Evolutionary conservation across 202 grass and related monocot genomes (phyloP).

Genomic region (Carex sylvatica): DNA sequence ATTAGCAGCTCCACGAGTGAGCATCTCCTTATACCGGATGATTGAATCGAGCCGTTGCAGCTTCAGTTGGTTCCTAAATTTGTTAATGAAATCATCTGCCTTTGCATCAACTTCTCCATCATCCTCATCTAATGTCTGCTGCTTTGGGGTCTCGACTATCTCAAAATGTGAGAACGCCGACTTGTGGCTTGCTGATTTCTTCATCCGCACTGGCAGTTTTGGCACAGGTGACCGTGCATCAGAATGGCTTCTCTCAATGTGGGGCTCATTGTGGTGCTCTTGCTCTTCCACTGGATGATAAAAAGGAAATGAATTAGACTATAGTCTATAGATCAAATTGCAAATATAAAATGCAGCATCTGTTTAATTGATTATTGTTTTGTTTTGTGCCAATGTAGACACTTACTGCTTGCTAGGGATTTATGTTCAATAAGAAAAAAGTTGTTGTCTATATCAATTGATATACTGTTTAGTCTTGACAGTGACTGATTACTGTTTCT

Average conservation of each 20-base stretch:
- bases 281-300: not conserved
- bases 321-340: not conserved
- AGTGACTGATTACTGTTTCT: not conserved
- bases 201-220: conserved; percentile 50
- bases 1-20: conserved; percentile 7
- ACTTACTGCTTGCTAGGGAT: not conserved
- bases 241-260: conserved; percentile 51
- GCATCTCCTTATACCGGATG: conserved; percentile 56
- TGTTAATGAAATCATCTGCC: conserved; percentile 52
- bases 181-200: conserved; percentile 74
- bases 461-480: not conserved
- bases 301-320: not conserved
- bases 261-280: conserved; percentile 4
- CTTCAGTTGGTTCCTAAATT: conserved; percentile 44
- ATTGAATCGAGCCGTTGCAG: conserved; percentile 66
- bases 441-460: not conserved
- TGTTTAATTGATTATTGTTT: not conserved
- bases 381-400: not conserved
- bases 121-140: not conserved
- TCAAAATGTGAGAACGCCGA: conserved; percentile 75
- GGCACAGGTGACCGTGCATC: conserved; percentile 32
- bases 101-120: conserved; percentile 46
- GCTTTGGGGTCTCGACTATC: conserved; percentile 3
- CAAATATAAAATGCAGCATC: not conserved
- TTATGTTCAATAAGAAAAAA: not conserved